Base-by-base conservation (phyloP, 306 rosid species). In the Inga oerstediana region DNA sequence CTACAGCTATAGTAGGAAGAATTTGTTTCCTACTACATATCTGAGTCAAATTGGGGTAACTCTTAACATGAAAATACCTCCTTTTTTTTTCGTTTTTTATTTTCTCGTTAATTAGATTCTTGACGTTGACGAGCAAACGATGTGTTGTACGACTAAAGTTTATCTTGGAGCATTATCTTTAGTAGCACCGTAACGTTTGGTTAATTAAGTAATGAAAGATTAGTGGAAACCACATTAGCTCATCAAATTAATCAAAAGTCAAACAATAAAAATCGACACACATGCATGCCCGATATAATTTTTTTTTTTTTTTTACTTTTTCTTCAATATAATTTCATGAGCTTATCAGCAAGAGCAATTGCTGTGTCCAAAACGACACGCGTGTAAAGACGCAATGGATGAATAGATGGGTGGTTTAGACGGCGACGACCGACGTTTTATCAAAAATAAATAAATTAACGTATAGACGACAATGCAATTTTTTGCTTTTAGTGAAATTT, bases 321-420 rank as follows among this genome's bases (percentile, higher is more conserved):
- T 41, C 24, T 59, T 12, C 41, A 64, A 19, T 49, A 14, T n/a
- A 30, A 30, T 43, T 69, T 64, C 46, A 24, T 46, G 48, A 49
- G 39, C 72, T 59, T 39, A 59, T 59, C 15, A n/a, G 24, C 32
- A 24, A 27, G 14, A 30, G 49, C 35, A 11, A 35, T 65, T 49
- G 49, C 10, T 11, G 65, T 49, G 65, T 49, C 81, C 34, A 79
- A 46, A 70, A 79, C 75, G 48, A 67, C 75, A 58, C n/a, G 66
- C 65, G 44, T 51, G 76, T 67, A 68, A 68, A 69, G 68, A n/a
- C 52, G 37, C 82, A 79, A 68, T 52, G 68, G 32, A 34, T 79
- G 76, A 69, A 34, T 34, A 79, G 76, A 68, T 68, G n/a, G 41
- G 76, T 79, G 76, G 44, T 51, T 24, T 41, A 67, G 82, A 22